Percentiles rank a stretch among this genome's conserved stretches.
Evolutionary conservation across 208 protist species (phyloP).

Genomic region (Plasmodiophora brassicae): DNA sequence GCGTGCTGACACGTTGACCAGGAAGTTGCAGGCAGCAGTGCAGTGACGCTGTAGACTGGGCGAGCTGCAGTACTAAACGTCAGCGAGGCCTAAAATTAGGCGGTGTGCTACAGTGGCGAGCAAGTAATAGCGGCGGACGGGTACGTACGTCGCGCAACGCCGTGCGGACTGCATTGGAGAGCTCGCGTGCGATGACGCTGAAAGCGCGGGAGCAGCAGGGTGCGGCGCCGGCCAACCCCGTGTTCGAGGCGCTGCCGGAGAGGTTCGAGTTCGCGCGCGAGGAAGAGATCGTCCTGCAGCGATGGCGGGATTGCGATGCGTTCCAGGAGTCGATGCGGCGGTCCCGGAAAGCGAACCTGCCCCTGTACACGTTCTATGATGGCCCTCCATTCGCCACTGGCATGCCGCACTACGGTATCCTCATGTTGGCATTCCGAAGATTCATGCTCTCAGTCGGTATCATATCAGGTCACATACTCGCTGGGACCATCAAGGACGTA

Average conservation of each 20-base stretch:
- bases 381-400: conserved; percentile 99
- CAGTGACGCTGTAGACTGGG: too few species aligned
- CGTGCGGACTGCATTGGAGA: too few species aligned
- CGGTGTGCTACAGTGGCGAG: too few species aligned
- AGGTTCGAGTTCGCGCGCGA: conserved; percentile 78
- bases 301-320: conserved; percentile 90
- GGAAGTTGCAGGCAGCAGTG: too few species aligned
- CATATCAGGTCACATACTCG: conserved; percentile 84
- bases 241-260: conserved; percentile 52
- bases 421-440: not conserved
- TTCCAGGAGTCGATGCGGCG: conserved; percentile 87
- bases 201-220: too few species aligned
- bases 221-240: not conserved
- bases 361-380: conserved; percentile 90
- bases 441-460: not conserved
- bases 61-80: too few species aligned
- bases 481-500: conserved; percentile 98
- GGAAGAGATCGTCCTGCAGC: conserved; percentile 83
- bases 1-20: too few species aligned
- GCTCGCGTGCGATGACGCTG: too few species aligned
- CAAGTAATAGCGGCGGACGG: too few species aligned
- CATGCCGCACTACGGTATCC: conserved; percentile 96
- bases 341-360: conserved; percentile 36
- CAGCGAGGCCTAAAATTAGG: too few species aligned
- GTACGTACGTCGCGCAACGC: too few species aligned